Conservation (phyloP, 306 rosid genomes). For the Geum urbanum region DNA sequence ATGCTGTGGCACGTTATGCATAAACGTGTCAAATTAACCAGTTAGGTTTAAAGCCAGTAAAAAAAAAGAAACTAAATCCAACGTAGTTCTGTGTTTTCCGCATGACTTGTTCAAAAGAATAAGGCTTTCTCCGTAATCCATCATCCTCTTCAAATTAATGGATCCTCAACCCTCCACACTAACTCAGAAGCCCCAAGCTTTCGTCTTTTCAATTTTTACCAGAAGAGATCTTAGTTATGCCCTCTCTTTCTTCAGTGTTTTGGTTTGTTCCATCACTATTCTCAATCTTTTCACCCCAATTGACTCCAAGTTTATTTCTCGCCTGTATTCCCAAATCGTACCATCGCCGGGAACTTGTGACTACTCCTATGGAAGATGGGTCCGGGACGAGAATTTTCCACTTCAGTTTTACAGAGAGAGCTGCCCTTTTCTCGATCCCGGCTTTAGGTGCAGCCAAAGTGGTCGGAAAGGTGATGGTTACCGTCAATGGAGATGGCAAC, state of each 20-base stretch:
- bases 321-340: conserved; percentile 23
- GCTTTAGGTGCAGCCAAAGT: conserved; percentile 66
- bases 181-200: conserved; percentile 15
- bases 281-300: conserved; percentile 34
- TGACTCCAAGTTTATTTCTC: conserved; percentile 30
- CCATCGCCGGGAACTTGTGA: conserved; percentile 35
- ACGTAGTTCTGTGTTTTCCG: not conserved
- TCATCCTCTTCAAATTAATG: conserved; percentile 31
- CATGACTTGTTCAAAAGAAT: conserved; percentile 18
- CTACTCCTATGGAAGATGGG: conserved; percentile 71
- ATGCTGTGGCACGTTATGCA: conserved; percentile 12
- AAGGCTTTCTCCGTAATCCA: not conserved
- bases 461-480: conserved; percentile 54
- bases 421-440: conserved; percentile 82
- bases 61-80: not conserved
- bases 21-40: not conserved
- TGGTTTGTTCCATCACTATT: conserved; percentile 30
- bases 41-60: not conserved
- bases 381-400: conserved; percentile 36
- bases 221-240: conserved; percentile 42
- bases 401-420: conserved; percentile 45
- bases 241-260: conserved; percentile 37
- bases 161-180: conserved; percentile 42
- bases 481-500: conserved; percentile 80
- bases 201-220: conserved; percentile 20